Percentiles rank a stretch among this genome's conserved stretches.
Conservation (phyloP, 73 alveolate species). For the Strombidium stylifer region DNA sequence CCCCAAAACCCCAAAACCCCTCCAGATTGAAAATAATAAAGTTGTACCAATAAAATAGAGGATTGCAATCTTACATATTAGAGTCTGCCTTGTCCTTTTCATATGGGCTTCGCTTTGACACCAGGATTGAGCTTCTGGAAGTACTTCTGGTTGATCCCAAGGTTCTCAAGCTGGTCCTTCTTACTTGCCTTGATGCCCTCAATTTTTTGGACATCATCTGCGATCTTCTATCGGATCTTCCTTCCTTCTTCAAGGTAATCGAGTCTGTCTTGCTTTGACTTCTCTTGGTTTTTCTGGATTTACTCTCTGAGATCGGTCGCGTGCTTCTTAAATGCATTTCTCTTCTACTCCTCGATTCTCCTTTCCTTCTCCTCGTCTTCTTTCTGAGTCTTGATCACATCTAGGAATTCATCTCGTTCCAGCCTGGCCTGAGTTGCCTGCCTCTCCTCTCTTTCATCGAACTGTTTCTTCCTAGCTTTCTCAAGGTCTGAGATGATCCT, state of each 20-base stretch:
- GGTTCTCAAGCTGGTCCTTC: conserved; percentile 70
- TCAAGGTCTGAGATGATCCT: conserved; percentile 69
- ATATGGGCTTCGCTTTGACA: too few species aligned
- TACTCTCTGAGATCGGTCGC: conserved; percentile 47
- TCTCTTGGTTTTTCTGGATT: conserved; percentile 52
- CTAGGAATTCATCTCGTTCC: conserved; percentile 61
- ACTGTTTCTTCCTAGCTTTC: conserved; percentile 71
- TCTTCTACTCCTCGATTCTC: conserved; percentile 48
- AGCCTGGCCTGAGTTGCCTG: conserved; percentile 66
- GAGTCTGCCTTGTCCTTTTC: too few species aligned
- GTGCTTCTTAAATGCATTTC: conserved; percentile 44
- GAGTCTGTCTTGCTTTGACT: conserved; percentile 50
- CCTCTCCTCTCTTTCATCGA: conserved; percentile 64
- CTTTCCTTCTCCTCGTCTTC: conserved; percentile 49
- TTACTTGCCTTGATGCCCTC: conserved; percentile 81
- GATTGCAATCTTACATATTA: too few species aligned
- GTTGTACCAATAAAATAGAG: too few species aligned
- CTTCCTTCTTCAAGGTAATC: conserved; percentile 77
- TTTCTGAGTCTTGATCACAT: conserved; percentile 45
- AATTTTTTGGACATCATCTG: conserved; percentile 75
- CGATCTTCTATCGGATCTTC: conserved; percentile 81
- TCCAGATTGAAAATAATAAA: too few species aligned
- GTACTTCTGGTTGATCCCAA: conserved; percentile 69
- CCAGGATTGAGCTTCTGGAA: too few species aligned
- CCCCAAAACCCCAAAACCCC: too few species aligned